phyloP scores from a whole-genome alignment of 306 rosid genomes.

The Canavalia ensiformis region DNA sequence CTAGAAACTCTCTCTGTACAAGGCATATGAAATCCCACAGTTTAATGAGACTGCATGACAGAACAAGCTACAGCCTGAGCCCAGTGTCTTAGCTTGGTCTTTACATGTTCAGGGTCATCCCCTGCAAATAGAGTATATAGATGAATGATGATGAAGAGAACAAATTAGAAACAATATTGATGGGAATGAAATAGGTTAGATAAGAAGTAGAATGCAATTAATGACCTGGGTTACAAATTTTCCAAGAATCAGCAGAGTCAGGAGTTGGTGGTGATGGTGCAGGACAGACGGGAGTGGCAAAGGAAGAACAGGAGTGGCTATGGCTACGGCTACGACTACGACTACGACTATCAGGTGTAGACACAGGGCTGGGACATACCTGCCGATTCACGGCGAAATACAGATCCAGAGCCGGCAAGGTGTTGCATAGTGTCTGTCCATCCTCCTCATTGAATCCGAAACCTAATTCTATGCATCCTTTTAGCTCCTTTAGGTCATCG shows the following conservation, averaged over 20 bases:
- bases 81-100: constrained; percentile 91
- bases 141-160: no score
- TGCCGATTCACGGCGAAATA: constrained; percentile 92
- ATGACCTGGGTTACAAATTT: constrained; percentile 82
- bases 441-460: constrained; percentile 94
- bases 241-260: constrained; percentile 77
- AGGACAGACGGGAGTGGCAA: constrained; percentile 53
- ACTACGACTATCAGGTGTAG: constrained; percentile 55
- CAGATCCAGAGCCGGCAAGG: constrained; percentile 93
- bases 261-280: neutral
- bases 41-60: constrained; percentile 73
- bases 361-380: constrained; percentile 58
- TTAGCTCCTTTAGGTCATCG: constrained; percentile 82
- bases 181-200: no score
- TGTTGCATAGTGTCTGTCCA: constrained; percentile 73
- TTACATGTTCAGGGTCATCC: constrained; percentile 86
- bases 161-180: no score
- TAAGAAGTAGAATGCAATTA: neutral
- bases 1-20: constrained; percentile 58
- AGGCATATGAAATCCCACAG: constrained; percentile 12
- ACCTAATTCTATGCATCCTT: constrained; percentile 87
- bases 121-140: constrained; percentile 53
- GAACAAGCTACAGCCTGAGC: constrained; percentile 99
- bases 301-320: constrained; percentile 54
- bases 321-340: neutral